A percentile compares a stretch with the other conserved stretches of the same genome.
Conservation (phyloP, 2,329 filamentous ascomycete genomes). For the Cryphonectria japonica region DNA sequence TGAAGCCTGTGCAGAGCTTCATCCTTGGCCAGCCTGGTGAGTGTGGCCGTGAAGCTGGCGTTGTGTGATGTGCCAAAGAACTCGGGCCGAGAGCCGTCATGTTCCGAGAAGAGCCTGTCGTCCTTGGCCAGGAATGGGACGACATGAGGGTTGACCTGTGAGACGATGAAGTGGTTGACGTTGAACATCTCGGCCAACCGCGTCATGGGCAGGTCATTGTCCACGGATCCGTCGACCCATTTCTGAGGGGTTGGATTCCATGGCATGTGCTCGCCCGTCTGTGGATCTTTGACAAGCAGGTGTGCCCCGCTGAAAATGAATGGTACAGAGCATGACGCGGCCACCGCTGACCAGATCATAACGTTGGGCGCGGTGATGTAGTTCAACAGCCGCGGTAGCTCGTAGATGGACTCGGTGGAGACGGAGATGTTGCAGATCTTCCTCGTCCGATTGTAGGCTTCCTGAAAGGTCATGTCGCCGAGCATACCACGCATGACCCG, state of each 20-base stretch:
- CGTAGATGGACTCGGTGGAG: slow-evolving; percentile 84
- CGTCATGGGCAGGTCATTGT: slow-evolving; percentile 91
- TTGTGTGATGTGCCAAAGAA: slow-evolving; percentile 46
- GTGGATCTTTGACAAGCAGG: slow-evolving; percentile 81
- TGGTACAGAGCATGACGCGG: slow-evolving; percentile 93
- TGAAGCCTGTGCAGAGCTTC: slow-evolving; percentile 82
- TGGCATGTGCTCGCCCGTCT: slow-evolving; percentile 74
- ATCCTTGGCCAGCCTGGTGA: slow-evolving; percentile 75
- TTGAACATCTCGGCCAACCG: slow-evolving; percentile 94
- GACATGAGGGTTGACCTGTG: slow-evolving; percentile 94
- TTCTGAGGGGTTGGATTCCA: slow-evolving; percentile 86
- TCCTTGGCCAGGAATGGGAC: slow-evolving; percentile 82
- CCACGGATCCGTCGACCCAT: slow-evolving; percentile 94
- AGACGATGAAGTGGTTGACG: slow-evolving; percentile 97
- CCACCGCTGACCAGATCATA: slow-evolving; percentile 94
- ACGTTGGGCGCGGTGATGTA: slow-evolving; percentile 94
- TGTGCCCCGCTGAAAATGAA: slow-evolving; percentile 80
- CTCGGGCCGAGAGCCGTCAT: slow-evolving; percentile 33
- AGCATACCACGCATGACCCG: slow-evolving; percentile 80
- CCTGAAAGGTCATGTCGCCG: slow-evolving; percentile 91
- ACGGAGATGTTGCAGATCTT: slow-evolving; percentile 94
- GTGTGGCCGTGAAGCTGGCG: slow-evolving; percentile 40
- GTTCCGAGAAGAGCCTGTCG: slow-evolving; percentile 56
- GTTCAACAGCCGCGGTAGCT: slow-evolving; percentile 84
- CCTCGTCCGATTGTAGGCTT: slow-evolving; percentile 92